Evolutionary conservation across 1,284 basidiomycete species (phyloP).

Genomic region (Moesziomyces sp.): DNA sequence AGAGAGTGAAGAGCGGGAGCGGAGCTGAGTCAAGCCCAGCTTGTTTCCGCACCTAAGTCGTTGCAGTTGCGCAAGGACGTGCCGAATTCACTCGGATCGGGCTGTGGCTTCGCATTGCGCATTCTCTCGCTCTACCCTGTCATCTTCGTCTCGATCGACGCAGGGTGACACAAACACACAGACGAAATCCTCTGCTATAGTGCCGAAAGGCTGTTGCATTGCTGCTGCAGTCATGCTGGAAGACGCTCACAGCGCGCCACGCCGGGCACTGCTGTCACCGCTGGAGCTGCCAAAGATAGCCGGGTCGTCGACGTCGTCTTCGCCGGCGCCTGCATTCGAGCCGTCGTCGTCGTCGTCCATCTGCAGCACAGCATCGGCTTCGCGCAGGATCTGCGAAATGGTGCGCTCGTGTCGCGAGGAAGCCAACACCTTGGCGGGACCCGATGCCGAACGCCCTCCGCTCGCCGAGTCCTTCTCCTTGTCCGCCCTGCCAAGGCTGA

Average conservation of each 20-base stretch:
- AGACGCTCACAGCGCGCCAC: not conserved
- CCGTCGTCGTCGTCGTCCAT: conserved; percentile 23
- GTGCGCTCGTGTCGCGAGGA: conserved; percentile 39
- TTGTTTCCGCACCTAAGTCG: too few relatives aligned
- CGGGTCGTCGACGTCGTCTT: conserved; percentile 24
- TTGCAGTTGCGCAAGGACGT: too few relatives aligned
- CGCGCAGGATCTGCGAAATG: conserved; percentile 49
- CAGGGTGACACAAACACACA: too few relatives aligned
- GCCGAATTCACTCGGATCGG: too few relatives aligned
- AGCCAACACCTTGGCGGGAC: conserved; percentile 1
- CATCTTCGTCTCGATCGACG: too few relatives aligned
- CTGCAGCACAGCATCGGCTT: conserved; percentile 48
- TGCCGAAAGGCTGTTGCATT: not conserved
- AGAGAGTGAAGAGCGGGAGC: too few relatives aligned
- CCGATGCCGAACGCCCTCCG: conserved; percentile 6
- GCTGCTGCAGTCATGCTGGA: not conserved
- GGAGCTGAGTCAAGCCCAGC: too few relatives aligned
- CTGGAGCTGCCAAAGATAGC: conserved; percentile 39
- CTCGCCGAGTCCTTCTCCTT: conserved; percentile 24
- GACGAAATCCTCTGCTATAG: too few relatives aligned
- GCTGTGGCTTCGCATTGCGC: too few relatives aligned
- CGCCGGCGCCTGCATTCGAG: conserved; percentile 8
- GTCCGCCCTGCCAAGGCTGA: conserved; percentile 27
- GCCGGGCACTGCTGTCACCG: conserved; percentile 5
- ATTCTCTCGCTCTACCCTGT: too few relatives aligned